Evolutionary conservation across 305 asterid species (phyloP), one percentile per base, ranked within the genome.

Genomic region (Plantago coronopus): DNA sequence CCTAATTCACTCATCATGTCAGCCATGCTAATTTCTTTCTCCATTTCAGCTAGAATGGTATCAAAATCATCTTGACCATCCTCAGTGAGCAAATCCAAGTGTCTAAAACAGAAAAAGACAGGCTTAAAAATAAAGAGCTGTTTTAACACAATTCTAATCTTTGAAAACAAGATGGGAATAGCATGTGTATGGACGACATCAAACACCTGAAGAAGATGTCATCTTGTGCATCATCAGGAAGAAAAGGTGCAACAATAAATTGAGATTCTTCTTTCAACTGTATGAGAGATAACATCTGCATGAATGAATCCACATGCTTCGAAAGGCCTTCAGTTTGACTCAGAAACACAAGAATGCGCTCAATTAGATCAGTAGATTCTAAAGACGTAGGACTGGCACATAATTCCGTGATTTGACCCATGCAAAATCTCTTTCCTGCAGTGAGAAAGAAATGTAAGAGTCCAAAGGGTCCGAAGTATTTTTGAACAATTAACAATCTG

Each of bases 1-100:
- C 99, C 97, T 68, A 94, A 74, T 76, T 89, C 99, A 67, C 81
- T 83, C 87, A 94, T 81, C 66, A 85, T 78, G 64, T 85, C 97
- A 49, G 96, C 86, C 83, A 94, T 84, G 81, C 87, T 82, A 81
- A 84, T 83, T 80, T 86, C 97, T 75, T 82, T 85, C 85, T 89
- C 96, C 97, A 89, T 83, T 70, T 89, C 97, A 37, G 84, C 95
- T 73, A 89, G 80, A 70, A 94, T 73, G 72, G 82, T 80, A 76
- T 87, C 96, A 72, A 89, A 87, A 81, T 94, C 94, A 70, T 85
- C 95, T 73, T 81, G 85, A 42, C 71, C 77, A 0, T 70, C 85
- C 47, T 81, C 95, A 51, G 68, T 76, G 40, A 76, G 63, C 72
- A 72, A 60, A 64, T 82, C 83, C 63, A 85, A 72, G 72, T 77